Evolutionary conservation across 164 flowering plant species (phyloP), one percentile per base, ranked within the genome.

Genomic region (Liquidambar formosana): DNA sequence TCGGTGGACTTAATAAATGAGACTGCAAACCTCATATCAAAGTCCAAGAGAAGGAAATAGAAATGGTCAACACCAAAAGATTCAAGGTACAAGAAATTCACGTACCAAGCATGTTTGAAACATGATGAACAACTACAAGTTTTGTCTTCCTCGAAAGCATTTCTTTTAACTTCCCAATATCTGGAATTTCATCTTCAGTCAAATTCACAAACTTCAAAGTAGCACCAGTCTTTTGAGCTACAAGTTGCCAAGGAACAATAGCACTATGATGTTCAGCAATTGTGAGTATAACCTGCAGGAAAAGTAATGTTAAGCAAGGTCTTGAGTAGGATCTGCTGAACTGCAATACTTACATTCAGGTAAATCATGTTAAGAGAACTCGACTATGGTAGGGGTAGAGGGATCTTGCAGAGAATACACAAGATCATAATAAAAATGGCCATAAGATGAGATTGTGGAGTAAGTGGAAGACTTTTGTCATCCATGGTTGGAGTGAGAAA

Each of bases 201-300:
- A 96, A 83, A 75, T 54, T 76, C 43, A 90, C 92, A 85, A 80
- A 93, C 74, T 88, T 92, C 58, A 93, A 78, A 75, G 73, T 26
- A 8, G 94, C 97, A 73, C 99, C 97, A 64, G 97, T 89, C 68
- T 86, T 89, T 76, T 93, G 83, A 64, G 97, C 87, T 15, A 92
- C 89, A 68, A 93, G 22, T 84, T 93, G 99, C 98, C 98, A 96
- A 10, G 99, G 99, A 76, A 96, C 98, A 74, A 96, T 87, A n/a
- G 87, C 86, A 80, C 99, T 96, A 66, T 96, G 99, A 82, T 96
- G 99, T 72, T 96, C 99, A 67, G 98, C 99, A 67, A 93, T 65
- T 27, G 97, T 89, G 33, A 90, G 87, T 43, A 96, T 27, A 58
- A 96, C 70, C 99, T 93, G 96, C 68, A 80, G 76, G 16, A 61